Evolutionary conservation across 108 stramenopile genomes (phyloP), one percentile per base, ranked within the genome.

Genomic region (Mediolabrus comicus): DNA sequence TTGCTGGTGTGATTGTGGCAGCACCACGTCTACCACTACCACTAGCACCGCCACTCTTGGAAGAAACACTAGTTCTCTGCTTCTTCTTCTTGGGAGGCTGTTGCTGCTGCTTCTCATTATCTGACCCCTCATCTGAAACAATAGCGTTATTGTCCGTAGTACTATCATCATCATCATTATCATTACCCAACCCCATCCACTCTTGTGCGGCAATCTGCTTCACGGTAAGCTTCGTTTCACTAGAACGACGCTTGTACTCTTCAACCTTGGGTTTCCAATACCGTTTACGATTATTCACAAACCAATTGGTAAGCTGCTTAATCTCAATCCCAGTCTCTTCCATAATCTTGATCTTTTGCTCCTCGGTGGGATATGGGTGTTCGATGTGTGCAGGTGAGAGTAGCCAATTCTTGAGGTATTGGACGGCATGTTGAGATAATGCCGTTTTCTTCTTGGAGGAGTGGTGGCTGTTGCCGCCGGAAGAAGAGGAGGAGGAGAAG

Each of bases 261-360:
- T 77, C 76, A 12, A 70, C 46, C 63, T 71, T 77, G 35, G 77
- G 77, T 77, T 83, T 83, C 82, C 82, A 83, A 32, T 68, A 79
- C 25, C 82, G 30, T 69, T 83, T 83, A 17, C 82, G 73, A 59
- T 83, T 83, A 49, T 83, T 83, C 11, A 79, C 77, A 62, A 83
- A 83, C 82, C 82, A 83, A 49, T 83, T 83, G 35, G 82, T 83
- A 7, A 83, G 69, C 28, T 77, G 82, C 78, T 83, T 83, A 26
- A 83, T 36, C 17, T 74, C 82, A 19, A 83, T 83, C 16, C 78
- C 77, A 2, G 77, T 79, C 9, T 69, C 68, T 5, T 16, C 17
- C 75, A 82, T 82, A 32, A 82, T 82, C 17, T 49, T 16, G 4
- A 59, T 34, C 54, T 83, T 83, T 53, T 83, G 78, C 4, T 66